Evolutionary conservation across 495 filamentous ascomycete genomes (phyloP).

Genomic region (Penicillium longicatenatum): DNA sequence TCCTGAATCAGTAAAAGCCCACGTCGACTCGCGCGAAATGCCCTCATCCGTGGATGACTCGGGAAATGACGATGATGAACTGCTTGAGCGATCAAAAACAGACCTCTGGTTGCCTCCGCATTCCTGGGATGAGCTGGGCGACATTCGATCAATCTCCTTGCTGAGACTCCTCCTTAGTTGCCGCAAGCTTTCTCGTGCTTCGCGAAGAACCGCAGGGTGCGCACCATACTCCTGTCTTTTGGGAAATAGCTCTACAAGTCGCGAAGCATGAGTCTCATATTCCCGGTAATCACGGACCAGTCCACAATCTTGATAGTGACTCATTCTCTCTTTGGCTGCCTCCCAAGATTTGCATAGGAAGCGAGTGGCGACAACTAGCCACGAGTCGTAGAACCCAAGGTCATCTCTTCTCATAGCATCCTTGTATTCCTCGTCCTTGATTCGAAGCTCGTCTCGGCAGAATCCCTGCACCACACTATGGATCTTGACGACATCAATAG

Average conservation of each 20-base stretch:
- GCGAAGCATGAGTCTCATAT: conserved; percentile 67
- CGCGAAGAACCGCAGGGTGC: conserved; percentile 28
- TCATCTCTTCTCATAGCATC: conserved; percentile 22
- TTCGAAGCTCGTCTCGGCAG: conserved; percentile 67
- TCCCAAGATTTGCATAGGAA: conserved; percentile 67
- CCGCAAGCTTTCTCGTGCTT: conserved; percentile 49
- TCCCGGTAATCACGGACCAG: conserved; percentile 71
- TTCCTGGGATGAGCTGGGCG: conserved; percentile 52
- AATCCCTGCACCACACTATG: conserved; percentile 81
- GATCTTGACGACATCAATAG: conserved; percentile 70
- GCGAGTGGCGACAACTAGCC: conserved; percentile 61
- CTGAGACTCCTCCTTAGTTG: conserved; percentile 54
- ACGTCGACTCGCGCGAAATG: conserved; percentile 36
- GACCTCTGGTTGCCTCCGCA: conserved; percentile 57
- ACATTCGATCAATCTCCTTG: conserved; percentile 57
- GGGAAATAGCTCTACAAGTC: conserved; percentile 47
- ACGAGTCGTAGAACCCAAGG: conserved; percentile 50
- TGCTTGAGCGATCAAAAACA: conserved; percentile 73
- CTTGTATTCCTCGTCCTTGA: conserved; percentile 52
- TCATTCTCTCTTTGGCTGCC: conserved; percentile 59
- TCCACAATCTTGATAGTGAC: conserved; percentile 55
- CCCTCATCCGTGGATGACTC: conserved; percentile 42
- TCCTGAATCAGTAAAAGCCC: conserved; percentile 33
- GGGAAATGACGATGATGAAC: conserved; percentile 55
- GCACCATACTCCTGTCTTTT: conserved; percentile 37